Percentiles rank a stretch among this genome's conserved stretches.
Evolutionary conservation across 2,329 filamentous ascomycete species (phyloP).

Genomic region (Emmonsiellopsis sp.): DNA sequence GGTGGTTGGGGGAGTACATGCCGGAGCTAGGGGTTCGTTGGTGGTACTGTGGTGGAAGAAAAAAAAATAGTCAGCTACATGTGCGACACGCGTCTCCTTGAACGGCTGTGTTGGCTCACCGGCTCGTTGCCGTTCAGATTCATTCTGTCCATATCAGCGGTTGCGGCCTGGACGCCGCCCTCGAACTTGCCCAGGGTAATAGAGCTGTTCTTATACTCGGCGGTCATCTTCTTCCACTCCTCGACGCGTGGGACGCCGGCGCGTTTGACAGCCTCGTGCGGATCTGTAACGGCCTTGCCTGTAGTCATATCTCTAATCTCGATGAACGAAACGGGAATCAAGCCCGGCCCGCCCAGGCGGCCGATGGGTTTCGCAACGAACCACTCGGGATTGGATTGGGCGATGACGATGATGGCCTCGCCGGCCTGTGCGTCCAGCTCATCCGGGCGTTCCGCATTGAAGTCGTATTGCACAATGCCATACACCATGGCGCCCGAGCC

Average conservation of each 20-base stretch:
- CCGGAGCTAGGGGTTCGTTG: slow-evolving; percentile 27
- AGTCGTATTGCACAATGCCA: slow-evolving; percentile 94
- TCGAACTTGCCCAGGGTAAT: slow-evolving; percentile 84
- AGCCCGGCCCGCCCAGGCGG: slow-evolving; percentile 81
- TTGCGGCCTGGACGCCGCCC: slow-evolving; percentile 46
- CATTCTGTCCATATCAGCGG: slow-evolving; percentile 67
- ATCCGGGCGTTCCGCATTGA: slow-evolving; percentile 88
- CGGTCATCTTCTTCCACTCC: slow-evolving; percentile 99
- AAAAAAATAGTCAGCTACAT: slow-evolving; percentile 4
- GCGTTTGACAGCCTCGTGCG: slow-evolving; percentile 72
- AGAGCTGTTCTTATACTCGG: slow-evolving; percentile 98
- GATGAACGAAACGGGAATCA: slow-evolving; percentile 94
- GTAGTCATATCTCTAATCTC: slow-evolving; percentile 92
- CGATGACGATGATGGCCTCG: slow-evolving; percentile 96
- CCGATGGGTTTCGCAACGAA: slow-evolving; percentile 99
- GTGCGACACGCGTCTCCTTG: slow-evolving; percentile 14
- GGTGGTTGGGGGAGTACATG: slow-evolving; percentile 30
- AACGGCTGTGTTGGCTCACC: slow-evolving; percentile 31
- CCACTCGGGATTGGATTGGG: slow-evolving; percentile 97
- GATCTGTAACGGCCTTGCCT: slow-evolving; percentile 70
- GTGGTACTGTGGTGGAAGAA: slow-evolving; percentile 20
- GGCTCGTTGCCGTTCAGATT: slow-evolving; percentile 52
- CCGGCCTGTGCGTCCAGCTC: slow-evolving; percentile 91
- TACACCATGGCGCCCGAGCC: slow-evolving; percentile 78
- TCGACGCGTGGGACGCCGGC: slow-evolving; percentile 92